phyloP scores from a whole-genome alignment of 2,329 filamentous ascomycete species.

The Ophiostoma tasmaniense region DNA sequence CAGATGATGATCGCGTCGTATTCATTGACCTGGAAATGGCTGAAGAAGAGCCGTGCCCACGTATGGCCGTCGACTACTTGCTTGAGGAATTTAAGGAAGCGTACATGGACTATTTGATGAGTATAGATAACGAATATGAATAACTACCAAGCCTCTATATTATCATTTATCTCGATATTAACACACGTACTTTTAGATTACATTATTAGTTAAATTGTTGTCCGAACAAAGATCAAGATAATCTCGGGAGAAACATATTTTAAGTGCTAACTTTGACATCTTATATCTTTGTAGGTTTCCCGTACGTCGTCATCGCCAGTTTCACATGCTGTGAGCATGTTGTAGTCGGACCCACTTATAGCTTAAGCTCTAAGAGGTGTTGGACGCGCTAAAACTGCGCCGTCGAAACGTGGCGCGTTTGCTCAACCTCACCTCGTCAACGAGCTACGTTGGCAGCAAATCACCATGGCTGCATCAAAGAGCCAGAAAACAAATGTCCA shows the following conservation, averaged over 20 bases:
- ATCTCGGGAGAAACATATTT: no score
- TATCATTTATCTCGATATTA: no score
- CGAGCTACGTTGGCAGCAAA: not conserved
- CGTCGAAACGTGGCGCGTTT: not conserved
- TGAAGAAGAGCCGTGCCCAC: not conserved
- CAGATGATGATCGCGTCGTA: not conserved
- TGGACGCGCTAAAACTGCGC: not conserved
- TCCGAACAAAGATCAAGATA: no score
- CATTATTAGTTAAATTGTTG: no score
- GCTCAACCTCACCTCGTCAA: not conserved
- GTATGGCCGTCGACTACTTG: not conserved
- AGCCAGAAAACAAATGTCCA: not conserved
- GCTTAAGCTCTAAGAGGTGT: not conserved
- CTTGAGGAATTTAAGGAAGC: not conserved
- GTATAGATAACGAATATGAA: no score
- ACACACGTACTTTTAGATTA: no score
- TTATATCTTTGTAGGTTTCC: no score
- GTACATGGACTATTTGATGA: not conserved
- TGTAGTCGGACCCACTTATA: not conserved
- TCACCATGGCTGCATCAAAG: not conserved
- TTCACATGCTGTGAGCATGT: not conserved
- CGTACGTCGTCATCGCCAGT: not conserved
- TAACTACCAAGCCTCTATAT: no score
- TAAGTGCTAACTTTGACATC: no score
- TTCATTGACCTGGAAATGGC: slow-evolving; percentile 3